Evolutionary conservation across 139 green algal species (phyloP).

Genomic region (Micromonas commoda): DNA sequence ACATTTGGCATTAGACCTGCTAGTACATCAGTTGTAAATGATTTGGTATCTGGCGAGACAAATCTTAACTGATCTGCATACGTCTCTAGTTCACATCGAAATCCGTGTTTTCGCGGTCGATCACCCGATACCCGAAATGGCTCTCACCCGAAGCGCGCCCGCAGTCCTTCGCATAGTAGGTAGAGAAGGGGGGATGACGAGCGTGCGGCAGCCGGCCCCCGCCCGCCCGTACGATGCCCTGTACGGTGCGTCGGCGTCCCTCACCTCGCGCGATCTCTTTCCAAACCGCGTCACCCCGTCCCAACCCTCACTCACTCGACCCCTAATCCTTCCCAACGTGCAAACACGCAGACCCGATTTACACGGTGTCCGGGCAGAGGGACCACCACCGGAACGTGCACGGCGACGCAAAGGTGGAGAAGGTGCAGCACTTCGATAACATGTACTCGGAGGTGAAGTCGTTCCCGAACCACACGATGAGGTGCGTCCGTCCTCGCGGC

Average conservation of each 20-base stretch:
- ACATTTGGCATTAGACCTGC: too few species aligned
- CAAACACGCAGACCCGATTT: conserved; percentile 49
- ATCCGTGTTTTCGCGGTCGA: too few species aligned
- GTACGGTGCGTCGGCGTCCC: background rate
- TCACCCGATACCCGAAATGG: too few species aligned
- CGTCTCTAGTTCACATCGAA: too few species aligned
- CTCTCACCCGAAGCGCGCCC: too few species aligned
- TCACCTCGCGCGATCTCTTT: background rate
- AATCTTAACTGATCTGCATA: too few species aligned
- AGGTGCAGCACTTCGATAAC: conserved; percentile 53
- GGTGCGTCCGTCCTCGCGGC: background rate
- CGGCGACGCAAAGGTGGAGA: conserved; percentile 43
- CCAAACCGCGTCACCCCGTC: background rate
- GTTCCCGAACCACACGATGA: conserved; percentile 32
- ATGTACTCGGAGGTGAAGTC: conserved; percentile 60
- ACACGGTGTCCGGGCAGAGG: conserved; percentile 53
- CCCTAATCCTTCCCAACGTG: too few species aligned
- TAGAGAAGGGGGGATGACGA: background rate
- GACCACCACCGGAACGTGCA: conserved; percentile 64
- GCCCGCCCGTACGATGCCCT: background rate
- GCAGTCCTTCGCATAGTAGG: too few species aligned
- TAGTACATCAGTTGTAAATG: too few species aligned
- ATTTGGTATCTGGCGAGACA: too few species aligned
- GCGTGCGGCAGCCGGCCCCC: background rate
- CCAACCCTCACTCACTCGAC: too few species aligned